phyloP scores from a whole-genome alignment of 306 rosid species.

The Cucurbita argyrosperma region DNA sequence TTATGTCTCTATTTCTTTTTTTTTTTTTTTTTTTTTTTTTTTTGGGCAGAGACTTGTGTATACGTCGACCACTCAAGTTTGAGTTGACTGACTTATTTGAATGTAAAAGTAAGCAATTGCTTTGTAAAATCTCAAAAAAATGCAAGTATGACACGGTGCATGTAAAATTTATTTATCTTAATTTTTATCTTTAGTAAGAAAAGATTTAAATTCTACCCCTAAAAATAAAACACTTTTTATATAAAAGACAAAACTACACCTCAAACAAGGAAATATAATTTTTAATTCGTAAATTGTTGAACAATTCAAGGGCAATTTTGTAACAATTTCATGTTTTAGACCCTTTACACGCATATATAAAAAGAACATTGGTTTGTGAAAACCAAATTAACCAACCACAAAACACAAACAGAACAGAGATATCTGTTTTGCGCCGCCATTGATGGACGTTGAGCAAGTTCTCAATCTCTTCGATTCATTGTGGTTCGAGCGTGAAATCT shows the following conservation, averaged over 20 bases:
- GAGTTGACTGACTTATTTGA: too few species aligned
- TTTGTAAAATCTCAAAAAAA: too few species aligned
- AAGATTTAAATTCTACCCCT: too few species aligned
- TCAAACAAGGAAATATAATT: neutral
- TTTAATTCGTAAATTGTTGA: neutral
- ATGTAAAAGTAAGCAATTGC: too few species aligned
- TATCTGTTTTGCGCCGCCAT: slow-evolving; percentile 9
- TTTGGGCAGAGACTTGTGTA: too few species aligned
- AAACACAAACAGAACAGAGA: neutral
- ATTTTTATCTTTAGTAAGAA: too few species aligned
- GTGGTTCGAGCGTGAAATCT: slow-evolving; percentile 43
- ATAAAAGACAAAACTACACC: neutral
- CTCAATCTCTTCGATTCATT: slow-evolving; percentile 39
- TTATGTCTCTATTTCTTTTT: too few species aligned
- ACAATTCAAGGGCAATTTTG: neutral
- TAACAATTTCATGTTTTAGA: neutral
- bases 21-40: too few species aligned
- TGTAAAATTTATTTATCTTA: too few species aligned
- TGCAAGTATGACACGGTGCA: too few species aligned
- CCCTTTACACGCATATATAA: neutral
- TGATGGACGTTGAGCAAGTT: slow-evolving; percentile 49
- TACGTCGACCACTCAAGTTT: too few species aligned
- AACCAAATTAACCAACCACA: neutral
- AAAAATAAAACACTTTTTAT: too few species aligned
- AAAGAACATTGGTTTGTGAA: neutral